Evolutionary conservation across 2,329 filamentous ascomycete genomes (phyloP).

Genomic region (Tolypocladium sp.): DNA sequence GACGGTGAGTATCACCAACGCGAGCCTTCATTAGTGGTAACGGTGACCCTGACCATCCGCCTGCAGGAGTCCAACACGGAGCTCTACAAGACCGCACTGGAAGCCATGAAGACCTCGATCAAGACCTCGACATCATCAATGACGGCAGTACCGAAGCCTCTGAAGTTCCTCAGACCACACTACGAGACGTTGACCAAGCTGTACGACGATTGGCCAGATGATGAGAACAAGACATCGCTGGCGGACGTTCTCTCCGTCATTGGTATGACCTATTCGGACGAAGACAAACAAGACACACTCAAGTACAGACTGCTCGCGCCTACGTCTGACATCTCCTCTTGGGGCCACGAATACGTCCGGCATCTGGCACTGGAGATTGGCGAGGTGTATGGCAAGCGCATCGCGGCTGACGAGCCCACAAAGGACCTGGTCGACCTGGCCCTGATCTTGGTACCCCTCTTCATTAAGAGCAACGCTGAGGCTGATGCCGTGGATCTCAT

Average conservation of each 20-base stretch:
- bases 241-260: slow-evolving; percentile 96
- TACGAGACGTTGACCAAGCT: slow-evolving; percentile 82
- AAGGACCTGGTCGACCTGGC: slow-evolving; percentile 82
- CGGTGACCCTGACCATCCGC: slow-evolving; percentile 7
- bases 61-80: slow-evolving; percentile 71
- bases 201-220: slow-evolving; percentile 81
- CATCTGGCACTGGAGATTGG: slow-evolving; percentile 94
- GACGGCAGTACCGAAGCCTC: slow-evolving; percentile 95
- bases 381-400: slow-evolving; percentile 80
- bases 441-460: slow-evolving; percentile 79
- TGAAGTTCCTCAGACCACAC: slow-evolving; percentile 96
- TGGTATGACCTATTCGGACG: slow-evolving; percentile 97
- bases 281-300: slow-evolving; percentile 89
- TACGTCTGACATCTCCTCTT: slow-evolving; percentile 86
- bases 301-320: slow-evolving; percentile 90
- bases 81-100: slow-evolving; percentile 85
- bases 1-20: slow-evolving; percentile 49
- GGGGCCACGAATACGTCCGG: slow-evolving; percentile 97
- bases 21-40: too few relatives aligned
- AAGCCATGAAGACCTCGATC: slow-evolving; percentile 96
- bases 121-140: slow-evolving; percentile 99
- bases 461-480: slow-evolving; percentile 94
- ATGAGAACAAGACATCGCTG: slow-evolving; percentile 78
- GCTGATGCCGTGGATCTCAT: slow-evolving; percentile 95
- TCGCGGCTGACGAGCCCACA: slow-evolving; percentile 75